Conservation (phyloP, 345 rosid species). For the Camelina sativa region DNA sequence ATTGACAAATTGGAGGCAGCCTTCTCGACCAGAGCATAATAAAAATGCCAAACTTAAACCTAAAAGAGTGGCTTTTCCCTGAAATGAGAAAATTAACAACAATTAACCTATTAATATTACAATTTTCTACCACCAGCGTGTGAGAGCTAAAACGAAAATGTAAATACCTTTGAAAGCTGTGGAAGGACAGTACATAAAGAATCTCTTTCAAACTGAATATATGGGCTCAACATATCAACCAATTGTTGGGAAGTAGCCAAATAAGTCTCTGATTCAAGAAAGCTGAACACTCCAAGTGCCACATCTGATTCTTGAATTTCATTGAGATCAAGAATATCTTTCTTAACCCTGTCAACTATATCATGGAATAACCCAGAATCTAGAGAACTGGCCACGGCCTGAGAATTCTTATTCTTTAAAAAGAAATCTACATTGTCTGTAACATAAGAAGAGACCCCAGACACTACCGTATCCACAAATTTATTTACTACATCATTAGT, state of each 20-base stretch:
- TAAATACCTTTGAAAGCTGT: slow-evolving; percentile 65
- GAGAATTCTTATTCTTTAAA: slow-evolving; percentile 51
- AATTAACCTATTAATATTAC: slow-evolving; percentile 28
- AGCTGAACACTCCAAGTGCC: slow-evolving; percentile 51
- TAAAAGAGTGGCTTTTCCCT: slow-evolving; percentile 71
- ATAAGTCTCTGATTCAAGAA: slow-evolving; percentile 61
- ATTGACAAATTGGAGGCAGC: slow-evolving; percentile 92
- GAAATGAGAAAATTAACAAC: slow-evolving; percentile 48
- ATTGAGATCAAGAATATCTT: slow-evolving; percentile 60
- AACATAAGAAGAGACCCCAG: slow-evolving; percentile 63
- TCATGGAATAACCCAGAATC: slow-evolving; percentile 51
- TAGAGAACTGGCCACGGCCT: slow-evolving; percentile 46
- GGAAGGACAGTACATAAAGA: slow-evolving; percentile 51
- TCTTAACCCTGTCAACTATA: slow-evolving; percentile 56
- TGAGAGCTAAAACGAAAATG: slow-evolving; percentile 23
- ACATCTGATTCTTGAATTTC: slow-evolving; percentile 52
- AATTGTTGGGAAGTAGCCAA: slow-evolving; percentile 66
- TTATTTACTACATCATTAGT: slow-evolving; percentile 56
- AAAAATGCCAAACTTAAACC: slow-evolving; percentile 74
- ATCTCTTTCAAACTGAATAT: slow-evolving; percentile 53
- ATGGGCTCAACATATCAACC: slow-evolving; percentile 61
- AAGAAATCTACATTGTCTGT: slow-evolving; percentile 49
- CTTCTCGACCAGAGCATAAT: slow-evolving; percentile 84
- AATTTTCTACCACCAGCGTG: slow-evolving; percentile 15
- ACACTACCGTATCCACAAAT: slow-evolving; percentile 56